phyloP scores from a whole-genome alignment of 208 protist genomes.

The Naegleria gruberi region DNA sequence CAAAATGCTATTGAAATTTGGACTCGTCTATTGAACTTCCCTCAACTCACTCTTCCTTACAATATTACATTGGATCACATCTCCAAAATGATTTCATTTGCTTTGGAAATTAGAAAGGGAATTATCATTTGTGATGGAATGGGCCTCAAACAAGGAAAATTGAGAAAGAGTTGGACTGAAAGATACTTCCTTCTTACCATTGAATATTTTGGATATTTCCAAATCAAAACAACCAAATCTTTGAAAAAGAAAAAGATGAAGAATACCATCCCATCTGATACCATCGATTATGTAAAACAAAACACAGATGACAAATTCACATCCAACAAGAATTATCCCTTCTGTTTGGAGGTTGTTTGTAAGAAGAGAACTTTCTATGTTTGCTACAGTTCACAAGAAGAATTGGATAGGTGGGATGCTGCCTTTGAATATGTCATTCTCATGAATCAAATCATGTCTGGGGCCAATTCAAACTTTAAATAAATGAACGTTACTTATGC shows the following conservation, averaged over 20 bases:
- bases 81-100: background rate
- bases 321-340: background rate
- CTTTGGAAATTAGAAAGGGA: background rate
- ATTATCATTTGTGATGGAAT: slow-evolving; percentile 1
- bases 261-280: background rate
- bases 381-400: background rate
- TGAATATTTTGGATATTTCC: background rate
- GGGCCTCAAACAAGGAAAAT: background rate
- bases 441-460: background rate
- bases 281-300: background rate
- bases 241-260: background rate
- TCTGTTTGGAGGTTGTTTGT: background rate
- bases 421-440: background rate
- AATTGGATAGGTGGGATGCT: background rate
- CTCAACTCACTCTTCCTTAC: background rate
- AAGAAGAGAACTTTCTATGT: background rate
- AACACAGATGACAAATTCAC: background rate
- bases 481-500: too few relatives aligned
- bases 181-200: background rate
- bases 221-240: background rate
- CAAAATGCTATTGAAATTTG: background rate
- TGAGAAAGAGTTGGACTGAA: background rate
- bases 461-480: too few relatives aligned
- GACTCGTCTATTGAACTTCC: background rate
- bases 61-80: background rate